Percentiles rank a stretch among this genome's conserved stretches.
Evolutionary conservation across 176 grass and related monocot species (phyloP).

Genomic region (Secale cereale): DNA sequence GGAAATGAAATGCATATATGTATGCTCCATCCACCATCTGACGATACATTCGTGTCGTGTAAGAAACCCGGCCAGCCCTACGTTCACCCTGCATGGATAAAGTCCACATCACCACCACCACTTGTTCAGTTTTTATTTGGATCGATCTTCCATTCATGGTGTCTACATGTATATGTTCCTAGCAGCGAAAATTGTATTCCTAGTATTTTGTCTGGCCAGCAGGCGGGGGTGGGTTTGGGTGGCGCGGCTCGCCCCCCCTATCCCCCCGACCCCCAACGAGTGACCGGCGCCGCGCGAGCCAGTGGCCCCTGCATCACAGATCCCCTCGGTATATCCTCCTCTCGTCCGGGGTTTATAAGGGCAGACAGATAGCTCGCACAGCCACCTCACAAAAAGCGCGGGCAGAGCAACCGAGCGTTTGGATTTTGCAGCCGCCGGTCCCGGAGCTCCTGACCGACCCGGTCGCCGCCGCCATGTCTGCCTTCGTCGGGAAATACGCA

Average conservation of each 20-base stretch:
- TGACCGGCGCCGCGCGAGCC: slow-evolving; percentile 4
- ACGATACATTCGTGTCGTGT: slow-evolving; percentile 19
- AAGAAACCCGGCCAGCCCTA: neutral
- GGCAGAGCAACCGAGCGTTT: slow-evolving; percentile 38
- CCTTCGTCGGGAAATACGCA: slow-evolving; percentile 93
- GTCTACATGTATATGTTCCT: neutral
- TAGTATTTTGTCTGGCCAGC: neutral
- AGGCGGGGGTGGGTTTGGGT: slow-evolving; percentile 21
- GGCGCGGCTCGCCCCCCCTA: slow-evolving; percentile 28
- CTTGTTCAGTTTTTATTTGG: neutral
- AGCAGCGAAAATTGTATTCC: neutral
- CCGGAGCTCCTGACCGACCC: neutral
- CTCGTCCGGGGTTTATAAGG: slow-evolving; percentile 9
- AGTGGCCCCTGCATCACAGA: slow-evolving; percentile 20
- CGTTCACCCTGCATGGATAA: slow-evolving; percentile 27
- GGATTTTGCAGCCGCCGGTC: slow-evolving; percentile 32
- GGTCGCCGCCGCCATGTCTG: slow-evolving; percentile 58
- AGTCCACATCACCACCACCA: slow-evolving; percentile 41
- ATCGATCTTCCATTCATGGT: too few relatives aligned
- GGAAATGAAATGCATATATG: slow-evolving; percentile 13
- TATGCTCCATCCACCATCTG: slow-evolving; percentile 24
- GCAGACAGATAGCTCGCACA: neutral
- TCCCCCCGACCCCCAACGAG: slow-evolving; percentile 36
- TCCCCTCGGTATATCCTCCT: slow-evolving; percentile 28
- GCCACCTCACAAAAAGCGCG: slow-evolving; percentile 17